phyloP scores from a whole-genome alignment of 495 filamentous ascomycete genomes.

The Penicillium angulare region DNA sequence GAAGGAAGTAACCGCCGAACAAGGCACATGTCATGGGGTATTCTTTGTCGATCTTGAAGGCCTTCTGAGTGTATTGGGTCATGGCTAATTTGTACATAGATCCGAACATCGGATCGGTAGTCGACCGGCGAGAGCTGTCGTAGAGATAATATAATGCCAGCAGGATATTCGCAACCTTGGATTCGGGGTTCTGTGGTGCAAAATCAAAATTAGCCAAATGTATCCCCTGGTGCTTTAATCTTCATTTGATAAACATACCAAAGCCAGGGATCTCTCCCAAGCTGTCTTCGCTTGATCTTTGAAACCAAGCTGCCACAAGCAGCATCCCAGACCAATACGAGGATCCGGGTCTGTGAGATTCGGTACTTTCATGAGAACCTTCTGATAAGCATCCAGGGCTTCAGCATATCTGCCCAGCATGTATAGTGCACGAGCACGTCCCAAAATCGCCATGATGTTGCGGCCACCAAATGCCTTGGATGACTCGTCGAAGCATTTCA shows the following conservation, averaged over 20 bases:
- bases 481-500: conserved; percentile 92
- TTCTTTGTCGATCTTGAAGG: conserved; percentile 94
- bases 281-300: conserved; percentile 88
- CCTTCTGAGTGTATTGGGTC: conserved; percentile 86
- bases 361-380: conserved; percentile 77
- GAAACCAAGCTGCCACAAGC: conserved; percentile 89
- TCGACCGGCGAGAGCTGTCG: conserved; percentile 71
- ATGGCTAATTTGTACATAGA: conserved; percentile 87
- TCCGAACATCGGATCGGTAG: conserved; percentile 75
- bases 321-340: conserved; percentile 90
- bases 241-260: conserved; percentile 42
- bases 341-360: conserved; percentile 93
- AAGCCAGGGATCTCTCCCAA: conserved; percentile 82
- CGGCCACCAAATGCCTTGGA: conserved; percentile 75
- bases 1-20: conserved; percentile 85
- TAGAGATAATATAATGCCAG: conserved; percentile 87
- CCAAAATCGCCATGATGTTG: conserved; percentile 88
- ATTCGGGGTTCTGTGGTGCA: conserved; percentile 66
- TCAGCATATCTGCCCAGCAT: conserved; percentile 80
- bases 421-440: conserved; percentile 80
- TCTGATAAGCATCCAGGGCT: conserved; percentile 80
- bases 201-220: background rate
- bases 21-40: conserved; percentile 86
- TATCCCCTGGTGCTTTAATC: no score
- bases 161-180: conserved; percentile 86